These are phyloP conservation scores for Ananas comosus DNA, from an alignment of 176 grass and related monocot genomes.

Conservation along the genomic window DNA sequence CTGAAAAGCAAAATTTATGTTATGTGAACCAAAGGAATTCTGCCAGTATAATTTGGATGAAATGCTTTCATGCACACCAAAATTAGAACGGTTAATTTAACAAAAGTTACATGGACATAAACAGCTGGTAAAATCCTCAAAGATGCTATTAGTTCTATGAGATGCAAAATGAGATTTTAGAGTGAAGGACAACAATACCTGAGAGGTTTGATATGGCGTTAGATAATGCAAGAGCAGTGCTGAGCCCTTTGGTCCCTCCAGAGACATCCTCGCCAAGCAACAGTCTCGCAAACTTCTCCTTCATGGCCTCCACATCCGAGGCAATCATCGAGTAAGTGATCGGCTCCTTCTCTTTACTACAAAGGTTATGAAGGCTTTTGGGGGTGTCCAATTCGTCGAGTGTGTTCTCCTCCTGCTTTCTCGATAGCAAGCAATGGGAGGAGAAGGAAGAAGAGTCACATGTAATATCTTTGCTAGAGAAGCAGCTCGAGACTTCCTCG, in stretches of 20 bases:
- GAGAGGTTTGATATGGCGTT: slow-evolving; percentile 85
- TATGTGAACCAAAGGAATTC: too few species aligned
- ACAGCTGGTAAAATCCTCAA: too few species aligned
- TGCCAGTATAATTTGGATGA: too few species aligned
- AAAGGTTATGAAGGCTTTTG: slow-evolving; percentile 38
- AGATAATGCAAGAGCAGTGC: slow-evolving; percentile 74
- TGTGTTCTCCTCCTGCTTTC: slow-evolving; percentile 55
- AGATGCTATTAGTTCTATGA: too few species aligned
- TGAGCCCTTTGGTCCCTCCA: slow-evolving; percentile 60
- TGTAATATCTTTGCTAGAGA: slow-evolving; percentile 64
- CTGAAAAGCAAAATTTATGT: slow-evolving; percentile 25
- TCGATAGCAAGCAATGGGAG: slow-evolving; percentile 38
- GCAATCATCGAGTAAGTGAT: slow-evolving; percentile 51
- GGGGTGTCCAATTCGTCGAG: slow-evolving; percentile 48
- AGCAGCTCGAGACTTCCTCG: slow-evolving; percentile 86
- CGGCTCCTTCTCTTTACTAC: slow-evolving; percentile 60
- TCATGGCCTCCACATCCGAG: slow-evolving; percentile 80
- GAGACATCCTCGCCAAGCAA: slow-evolving; percentile 87
- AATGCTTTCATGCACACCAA: too few species aligned
- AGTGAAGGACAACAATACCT: slow-evolving; percentile 29
- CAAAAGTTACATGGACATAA: too few species aligned
- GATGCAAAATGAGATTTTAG: neutral
- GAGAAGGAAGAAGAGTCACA: slow-evolving; percentile 49
- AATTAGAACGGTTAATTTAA: too few species aligned
- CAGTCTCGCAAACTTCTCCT: slow-evolving; percentile 74